These are phyloP conservation scores for Leucosporidium yakuticum DNA, from an alignment of 768 basidiomycete genomes.

Conservation along the genomic window DNA sequence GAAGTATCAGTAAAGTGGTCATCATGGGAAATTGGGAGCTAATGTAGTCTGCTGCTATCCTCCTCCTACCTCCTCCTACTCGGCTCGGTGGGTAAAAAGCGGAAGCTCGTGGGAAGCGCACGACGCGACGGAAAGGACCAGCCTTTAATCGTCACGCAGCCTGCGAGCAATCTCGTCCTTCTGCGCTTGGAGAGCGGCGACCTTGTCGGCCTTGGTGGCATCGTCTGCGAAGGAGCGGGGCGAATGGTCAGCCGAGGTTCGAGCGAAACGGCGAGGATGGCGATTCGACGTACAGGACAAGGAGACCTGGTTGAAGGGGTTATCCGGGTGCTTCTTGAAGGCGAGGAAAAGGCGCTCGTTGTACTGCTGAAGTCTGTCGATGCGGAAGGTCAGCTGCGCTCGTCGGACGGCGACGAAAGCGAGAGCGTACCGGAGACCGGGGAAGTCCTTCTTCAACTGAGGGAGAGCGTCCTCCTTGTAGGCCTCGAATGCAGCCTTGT, in stretches of 20 bases:
- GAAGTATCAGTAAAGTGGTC: too few relatives aligned
- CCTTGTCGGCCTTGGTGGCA: slow-evolving; percentile 47
- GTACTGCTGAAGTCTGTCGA: slow-evolving; percentile 29
- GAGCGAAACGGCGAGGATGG: slow-evolving; percentile 2
- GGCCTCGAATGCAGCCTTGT: slow-evolving; percentile 49
- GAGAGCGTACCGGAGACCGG: slow-evolving; percentile 42
- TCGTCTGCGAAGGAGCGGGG: slow-evolving; percentile 39
- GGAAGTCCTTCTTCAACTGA: slow-evolving; percentile 45
- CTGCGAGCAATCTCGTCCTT: slow-evolving; percentile 23
- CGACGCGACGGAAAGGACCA: background rate
- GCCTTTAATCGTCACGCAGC: background rate
- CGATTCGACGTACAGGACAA: slow-evolving; percentile 27
- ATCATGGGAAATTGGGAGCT: too few relatives aligned
- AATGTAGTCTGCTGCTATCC: too few relatives aligned
- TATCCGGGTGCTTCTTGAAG: slow-evolving; percentile 44
- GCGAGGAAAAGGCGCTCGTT: slow-evolving; percentile 43
- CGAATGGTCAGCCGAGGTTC: background rate
- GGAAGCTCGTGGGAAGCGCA: too few relatives aligned
- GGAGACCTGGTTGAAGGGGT: slow-evolving; percentile 46
- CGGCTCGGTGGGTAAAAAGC: too few relatives aligned
- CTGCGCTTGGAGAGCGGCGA: slow-evolving; percentile 42
- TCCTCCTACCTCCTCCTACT: too few relatives aligned
- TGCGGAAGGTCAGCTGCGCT: background rate
- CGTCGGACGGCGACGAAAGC: background rate
- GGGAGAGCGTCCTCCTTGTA: slow-evolving; percentile 47